These are phyloP conservation scores for Carex sylvatica DNA, from an alignment of 202 grass and related monocot species.

Conservation along the genomic window DNA sequence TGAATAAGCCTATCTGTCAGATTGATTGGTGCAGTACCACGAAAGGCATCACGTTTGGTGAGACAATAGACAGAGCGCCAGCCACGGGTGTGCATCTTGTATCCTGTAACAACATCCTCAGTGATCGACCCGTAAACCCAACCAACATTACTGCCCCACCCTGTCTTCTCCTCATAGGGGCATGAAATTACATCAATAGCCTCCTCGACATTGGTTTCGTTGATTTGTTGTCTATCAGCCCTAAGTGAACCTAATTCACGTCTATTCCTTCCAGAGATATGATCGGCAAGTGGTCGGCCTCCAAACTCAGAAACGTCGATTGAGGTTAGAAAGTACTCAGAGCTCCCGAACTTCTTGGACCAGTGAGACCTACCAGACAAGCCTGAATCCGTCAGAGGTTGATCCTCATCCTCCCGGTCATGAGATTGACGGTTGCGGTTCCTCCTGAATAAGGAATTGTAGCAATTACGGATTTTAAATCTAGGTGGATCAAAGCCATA, in stretches of 20 bases:
- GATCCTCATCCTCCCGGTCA: neutral
- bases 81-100: constrained; percentile 95
- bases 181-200: constrained; percentile 45
- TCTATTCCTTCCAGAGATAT: constrained; percentile 16
- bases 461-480: constrained; percentile 23
- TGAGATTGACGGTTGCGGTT: neutral
- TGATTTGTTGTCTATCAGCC: neutral
- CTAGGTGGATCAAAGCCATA: constrained; percentile 78
- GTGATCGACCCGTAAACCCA: constrained; percentile 99
- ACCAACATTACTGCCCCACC: constrained; percentile 62
- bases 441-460: constrained; percentile 22
- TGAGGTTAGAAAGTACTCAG: constrained; percentile 8
- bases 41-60: constrained; percentile 79
- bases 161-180: constrained; percentile 71
- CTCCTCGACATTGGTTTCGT: constrained; percentile 18
- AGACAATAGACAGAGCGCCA: constrained; percentile 99
- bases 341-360: constrained; percentile 14
- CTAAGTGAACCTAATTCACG: constrained; percentile 21
- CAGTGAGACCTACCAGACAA: constrained; percentile 22
- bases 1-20: constrained; percentile 99
- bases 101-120: constrained; percentile 99
- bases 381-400: constrained; percentile 3
- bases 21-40: constrained; percentile 96
- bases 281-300: constrained; percentile 21
- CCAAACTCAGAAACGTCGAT: constrained; percentile 19